Evolutionary conservation across 2,329 filamentous ascomycete genomes (phyloP).

Genomic region (Ceratocystiopsis sp.): DNA sequence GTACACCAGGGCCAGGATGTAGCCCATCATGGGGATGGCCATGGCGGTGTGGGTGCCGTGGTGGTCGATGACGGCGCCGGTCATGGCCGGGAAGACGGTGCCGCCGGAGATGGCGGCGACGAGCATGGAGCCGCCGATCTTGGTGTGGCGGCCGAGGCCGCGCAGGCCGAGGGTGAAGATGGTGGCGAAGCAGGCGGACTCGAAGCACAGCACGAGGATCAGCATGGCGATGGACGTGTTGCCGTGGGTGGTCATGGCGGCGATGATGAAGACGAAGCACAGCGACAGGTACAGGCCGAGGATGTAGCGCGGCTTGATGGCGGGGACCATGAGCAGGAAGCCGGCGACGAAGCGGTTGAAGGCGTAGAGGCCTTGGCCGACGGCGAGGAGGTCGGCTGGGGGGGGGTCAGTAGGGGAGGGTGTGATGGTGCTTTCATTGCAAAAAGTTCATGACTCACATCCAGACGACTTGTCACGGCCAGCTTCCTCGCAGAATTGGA

Average conservation of each 20-base stretch:
- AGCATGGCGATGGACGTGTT: constrained; percentile 37
- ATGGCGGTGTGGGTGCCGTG: constrained; percentile 13
- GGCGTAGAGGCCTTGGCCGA: constrained; percentile 42
- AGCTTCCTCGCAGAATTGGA: constrained; percentile 26
- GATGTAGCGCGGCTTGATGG: constrained; percentile 35
- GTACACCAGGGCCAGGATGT: constrained; percentile 14
- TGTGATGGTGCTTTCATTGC: no score
- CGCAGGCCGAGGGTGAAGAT: constrained; percentile 41
- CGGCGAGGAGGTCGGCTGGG: constrained; percentile 37
- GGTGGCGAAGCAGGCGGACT: constrained; percentile 40
- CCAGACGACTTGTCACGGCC: constrained; percentile 9
- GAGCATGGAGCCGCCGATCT: constrained; percentile 34
- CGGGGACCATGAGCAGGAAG: constrained; percentile 33
- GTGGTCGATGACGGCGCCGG: constrained; percentile 23
- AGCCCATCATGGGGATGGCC: constrained; percentile 17
- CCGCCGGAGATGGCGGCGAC: constrained; percentile 38
- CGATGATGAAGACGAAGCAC: constrained; percentile 37
- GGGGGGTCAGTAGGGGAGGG: no score
- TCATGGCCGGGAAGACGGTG: constrained; percentile 35
- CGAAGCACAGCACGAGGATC: constrained; percentile 39
- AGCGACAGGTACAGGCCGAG: constrained; percentile 33
- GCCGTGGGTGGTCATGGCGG: constrained; percentile 32
- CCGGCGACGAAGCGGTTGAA: constrained; percentile 39
- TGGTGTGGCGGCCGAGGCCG: constrained; percentile 38
- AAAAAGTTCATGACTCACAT: no score